phyloP scores from a whole-genome alignment of 768 basidiomycete species.

The Lactarius deliciosus region DNA sequence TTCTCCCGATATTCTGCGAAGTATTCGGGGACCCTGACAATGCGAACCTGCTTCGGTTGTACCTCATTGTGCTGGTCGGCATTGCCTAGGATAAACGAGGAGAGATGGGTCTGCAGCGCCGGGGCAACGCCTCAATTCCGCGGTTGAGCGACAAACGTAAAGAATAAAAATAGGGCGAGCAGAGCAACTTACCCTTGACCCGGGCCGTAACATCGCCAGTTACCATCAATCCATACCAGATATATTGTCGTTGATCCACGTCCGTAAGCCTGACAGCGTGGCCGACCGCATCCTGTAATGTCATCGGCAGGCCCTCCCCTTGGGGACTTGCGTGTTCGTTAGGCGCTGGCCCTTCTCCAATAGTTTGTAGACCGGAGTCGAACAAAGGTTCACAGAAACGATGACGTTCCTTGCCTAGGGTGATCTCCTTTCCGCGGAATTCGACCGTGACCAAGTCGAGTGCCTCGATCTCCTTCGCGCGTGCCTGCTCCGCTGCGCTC shows the following conservation, averaged over 20 bases:
- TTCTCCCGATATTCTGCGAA: conserved; percentile 88
- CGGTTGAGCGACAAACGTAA: conserved; percentile 17
- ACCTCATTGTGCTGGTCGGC: conserved; percentile 67
- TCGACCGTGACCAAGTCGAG: conserved; percentile 76
- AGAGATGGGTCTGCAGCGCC: conserved; percentile 71
- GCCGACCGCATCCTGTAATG: conserved; percentile 69
- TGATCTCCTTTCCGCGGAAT: conserved; percentile 69
- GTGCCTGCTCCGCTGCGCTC: conserved; percentile 75
- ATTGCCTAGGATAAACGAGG: conserved; percentile 57
- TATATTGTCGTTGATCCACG: conserved; percentile 62
- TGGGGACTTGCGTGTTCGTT: conserved; percentile 30
- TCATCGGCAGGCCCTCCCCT: conserved; percentile 35
- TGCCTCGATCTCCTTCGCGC: conserved; percentile 79
- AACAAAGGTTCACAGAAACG: conserved; percentile 90
- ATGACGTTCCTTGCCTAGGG: conserved; percentile 85
- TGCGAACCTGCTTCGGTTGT: conserved; percentile 63
- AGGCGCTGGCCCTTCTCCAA: conserved; percentile 20
- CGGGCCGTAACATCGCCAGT: conserved; percentile 73
- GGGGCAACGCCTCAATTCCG: conserved; percentile 36
- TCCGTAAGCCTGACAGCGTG: conserved; percentile 61
- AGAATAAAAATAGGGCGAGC: not conserved
- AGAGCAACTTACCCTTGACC: conserved; percentile 58
- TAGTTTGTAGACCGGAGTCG: conserved; percentile 58
- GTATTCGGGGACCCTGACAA: conserved; percentile 78
- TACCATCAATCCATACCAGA: conserved; percentile 79